These are phyloP conservation scores for Trematosphaeria pertusa DNA, from an alignment of 2,329 filamentous ascomycete species.

Conservation along the genomic window DNA sequence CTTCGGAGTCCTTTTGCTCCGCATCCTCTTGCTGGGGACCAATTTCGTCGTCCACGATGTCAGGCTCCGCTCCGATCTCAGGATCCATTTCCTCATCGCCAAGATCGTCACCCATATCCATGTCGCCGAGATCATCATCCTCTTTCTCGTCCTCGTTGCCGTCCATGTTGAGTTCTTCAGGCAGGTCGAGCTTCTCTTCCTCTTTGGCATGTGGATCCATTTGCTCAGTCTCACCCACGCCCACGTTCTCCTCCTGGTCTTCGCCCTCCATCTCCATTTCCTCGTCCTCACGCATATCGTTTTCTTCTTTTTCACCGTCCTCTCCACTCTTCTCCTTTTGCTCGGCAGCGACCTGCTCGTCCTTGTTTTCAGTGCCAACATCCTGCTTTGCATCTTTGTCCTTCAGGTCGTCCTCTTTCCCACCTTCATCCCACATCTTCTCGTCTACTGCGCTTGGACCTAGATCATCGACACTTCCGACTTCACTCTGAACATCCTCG, in stretches of 20 bases:
- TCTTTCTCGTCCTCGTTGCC: constrained; percentile 67
- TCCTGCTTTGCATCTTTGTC: constrained; percentile 74
- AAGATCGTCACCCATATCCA: constrained; percentile 46
- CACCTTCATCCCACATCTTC: constrained; percentile 96
- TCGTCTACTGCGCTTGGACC: constrained; percentile 92
- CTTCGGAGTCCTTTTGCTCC: constrained; percentile 44
- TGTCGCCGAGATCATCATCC: constrained; percentile 50
- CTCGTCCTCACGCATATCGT: constrained; percentile 62
- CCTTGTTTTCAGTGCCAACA: constrained; percentile 56
- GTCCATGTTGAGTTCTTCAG: constrained; percentile 86
- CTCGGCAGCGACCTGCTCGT: constrained; percentile 55
- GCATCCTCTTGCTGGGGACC: constrained; percentile 42
- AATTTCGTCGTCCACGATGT: constrained; percentile 43
- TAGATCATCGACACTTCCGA: constrained; percentile 88
- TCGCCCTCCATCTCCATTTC: constrained; percentile 64
- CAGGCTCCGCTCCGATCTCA: constrained; percentile 36
- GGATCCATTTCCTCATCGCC: constrained; percentile 41
- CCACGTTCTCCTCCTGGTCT: constrained; percentile 67
- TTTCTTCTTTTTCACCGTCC: constrained; percentile 62
- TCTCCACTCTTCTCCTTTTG: constrained; percentile 60
- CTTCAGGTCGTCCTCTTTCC: constrained; percentile 79
- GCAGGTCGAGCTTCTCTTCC: constrained; percentile 80
- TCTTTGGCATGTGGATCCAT: constrained; percentile 80
- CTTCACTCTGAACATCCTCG: constrained; percentile 82
- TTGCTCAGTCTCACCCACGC: constrained; percentile 70